Evolutionary conservation across 768 basidiomycete genomes (phyloP).

Genomic region (Rubroboletus satanas): DNA sequence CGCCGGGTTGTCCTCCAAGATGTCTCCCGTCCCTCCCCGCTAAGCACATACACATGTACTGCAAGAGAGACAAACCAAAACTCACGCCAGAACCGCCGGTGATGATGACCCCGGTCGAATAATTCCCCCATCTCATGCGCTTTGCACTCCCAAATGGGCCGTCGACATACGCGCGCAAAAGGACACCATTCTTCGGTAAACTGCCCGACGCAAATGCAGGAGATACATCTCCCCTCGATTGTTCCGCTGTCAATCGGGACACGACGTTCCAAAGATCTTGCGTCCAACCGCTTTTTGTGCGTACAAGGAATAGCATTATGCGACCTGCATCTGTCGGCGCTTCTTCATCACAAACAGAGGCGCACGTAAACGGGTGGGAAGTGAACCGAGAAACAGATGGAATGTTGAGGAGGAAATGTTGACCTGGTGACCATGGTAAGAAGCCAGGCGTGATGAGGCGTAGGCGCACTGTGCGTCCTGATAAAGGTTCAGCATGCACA

Average conservation of each 20-base stretch:
- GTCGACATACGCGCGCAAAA: constrained; percentile 57
- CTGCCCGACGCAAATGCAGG: background rate
- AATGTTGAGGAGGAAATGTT: constrained; percentile 67
- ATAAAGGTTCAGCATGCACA: constrained; percentile 63
- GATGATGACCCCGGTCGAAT: constrained; percentile 60
- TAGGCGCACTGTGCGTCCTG: constrained; percentile 68
- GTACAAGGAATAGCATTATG: constrained; percentile 62
- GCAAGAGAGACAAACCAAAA: constrained; percentile 63
- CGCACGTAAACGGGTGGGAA: constrained; percentile 73
- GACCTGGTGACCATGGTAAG: constrained; percentile 71
- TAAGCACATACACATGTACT: constrained; percentile 58
- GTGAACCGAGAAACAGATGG: constrained; percentile 59
- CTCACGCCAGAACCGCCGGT: constrained; percentile 75
- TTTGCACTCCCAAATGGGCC: constrained; percentile 67
- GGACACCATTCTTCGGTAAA: constrained; percentile 43
- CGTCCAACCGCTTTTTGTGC: constrained; percentile 69
- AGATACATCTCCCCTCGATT: constrained; percentile 26
- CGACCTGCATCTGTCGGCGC: constrained; percentile 44
- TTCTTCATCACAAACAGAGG: constrained; percentile 52
- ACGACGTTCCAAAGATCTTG: constrained; percentile 59
- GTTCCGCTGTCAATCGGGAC: constrained; percentile 34
- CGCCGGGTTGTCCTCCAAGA: constrained; percentile 45
- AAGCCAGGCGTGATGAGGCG: constrained; percentile 54
- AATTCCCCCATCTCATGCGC: constrained; percentile 53
- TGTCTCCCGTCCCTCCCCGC: constrained; percentile 48